Percentiles rank a stretch among this genome's conserved stretches.
Conservation (phyloP, 1,284 basidiomycete genomes). For the Amylostereum chailletii region DNA sequence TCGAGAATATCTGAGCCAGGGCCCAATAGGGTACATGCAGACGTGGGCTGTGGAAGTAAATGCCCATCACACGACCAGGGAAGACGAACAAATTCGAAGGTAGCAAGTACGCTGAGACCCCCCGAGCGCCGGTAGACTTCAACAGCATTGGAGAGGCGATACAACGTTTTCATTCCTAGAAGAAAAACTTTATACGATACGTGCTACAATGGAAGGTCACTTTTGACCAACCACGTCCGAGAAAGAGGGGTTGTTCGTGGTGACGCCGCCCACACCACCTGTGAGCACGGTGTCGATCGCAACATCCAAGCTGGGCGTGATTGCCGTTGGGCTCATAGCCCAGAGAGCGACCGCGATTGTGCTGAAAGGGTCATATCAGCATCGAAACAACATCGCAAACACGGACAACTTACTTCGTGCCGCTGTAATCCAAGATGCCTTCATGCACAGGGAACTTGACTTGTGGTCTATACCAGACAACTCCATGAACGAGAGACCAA, state of each 20-base stretch:
- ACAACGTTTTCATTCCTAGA: too few species aligned
- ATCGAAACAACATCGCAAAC: constrained; percentile 1
- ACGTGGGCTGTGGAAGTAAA: too few species aligned
- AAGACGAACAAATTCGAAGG: too few species aligned
- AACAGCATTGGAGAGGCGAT: too few species aligned
- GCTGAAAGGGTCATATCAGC: constrained; percentile 24
- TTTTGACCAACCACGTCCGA: not conserved
- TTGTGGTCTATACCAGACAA: constrained; percentile 40
- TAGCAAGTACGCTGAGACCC: too few species aligned
- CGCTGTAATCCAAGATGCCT: constrained; percentile 65
- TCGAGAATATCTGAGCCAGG: too few species aligned
- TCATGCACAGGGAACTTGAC: constrained; percentile 70
- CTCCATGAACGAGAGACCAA: not conserved
- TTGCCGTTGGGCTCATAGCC: constrained; percentile 42
- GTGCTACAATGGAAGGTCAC: too few species aligned
- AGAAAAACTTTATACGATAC: too few species aligned
- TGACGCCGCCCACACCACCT: constrained; percentile 53
- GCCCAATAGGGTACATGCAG: too few species aligned
- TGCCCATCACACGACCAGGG: too few species aligned
- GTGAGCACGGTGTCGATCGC: constrained; percentile 50
- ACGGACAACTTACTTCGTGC: constrained; percentile 47
- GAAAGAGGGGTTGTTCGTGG: constrained; percentile 42
- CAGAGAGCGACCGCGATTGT: constrained; percentile 68
- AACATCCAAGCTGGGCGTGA: constrained; percentile 47
- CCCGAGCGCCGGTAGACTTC: too few species aligned